phyloP scores from a whole-genome alignment of 2,329 filamentous ascomycete genomes.

The Calonectria honghensis region DNA sequence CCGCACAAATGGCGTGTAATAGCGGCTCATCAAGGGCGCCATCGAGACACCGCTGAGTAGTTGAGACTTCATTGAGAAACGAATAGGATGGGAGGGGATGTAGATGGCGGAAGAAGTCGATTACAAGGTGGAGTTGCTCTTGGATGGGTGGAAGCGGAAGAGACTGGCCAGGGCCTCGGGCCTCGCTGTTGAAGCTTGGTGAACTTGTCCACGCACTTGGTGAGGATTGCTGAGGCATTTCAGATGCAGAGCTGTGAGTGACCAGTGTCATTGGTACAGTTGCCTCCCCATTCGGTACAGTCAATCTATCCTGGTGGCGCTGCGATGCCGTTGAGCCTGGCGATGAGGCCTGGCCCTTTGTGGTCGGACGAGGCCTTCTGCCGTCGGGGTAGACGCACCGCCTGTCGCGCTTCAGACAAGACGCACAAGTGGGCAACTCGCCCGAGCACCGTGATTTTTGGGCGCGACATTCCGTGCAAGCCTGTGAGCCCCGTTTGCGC shows the following conservation, averaged over 20 bases:
- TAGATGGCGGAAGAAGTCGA: constrained; percentile 53
- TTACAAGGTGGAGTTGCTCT: constrained; percentile 47
- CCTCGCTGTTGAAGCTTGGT: constrained; percentile 17
- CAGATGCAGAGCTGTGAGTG: neutral
- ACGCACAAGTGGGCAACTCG: constrained; percentile 56
- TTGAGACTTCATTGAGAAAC: constrained; percentile 69
- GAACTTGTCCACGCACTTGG: constrained; percentile 6
- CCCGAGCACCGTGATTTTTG: constrained; percentile 70
- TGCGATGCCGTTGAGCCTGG: constrained; percentile 1
- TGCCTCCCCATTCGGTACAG: neutral
- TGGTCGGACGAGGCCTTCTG: constrained; percentile 1
- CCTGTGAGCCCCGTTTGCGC: constrained; percentile 65
- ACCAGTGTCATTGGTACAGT: neutral
- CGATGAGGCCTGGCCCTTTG: neutral
- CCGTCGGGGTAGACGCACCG: constrained; percentile 53
- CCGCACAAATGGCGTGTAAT: constrained; percentile 63
- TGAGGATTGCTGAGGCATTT: neutral
- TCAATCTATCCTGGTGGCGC: neutral
- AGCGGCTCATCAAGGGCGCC: constrained; percentile 68
- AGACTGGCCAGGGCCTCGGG: neutral
- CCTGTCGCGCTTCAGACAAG: constrained; percentile 28
- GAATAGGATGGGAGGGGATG: constrained; percentile 49
- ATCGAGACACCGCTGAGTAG: constrained; percentile 70
- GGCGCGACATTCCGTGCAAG: constrained; percentile 64
- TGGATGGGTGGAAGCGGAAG: constrained; percentile 37